These are phyloP conservation scores for Hyphopichia khmerensis DNA, from an alignment of 1,139 yeast species.

Conservation along the genomic window DNA sequence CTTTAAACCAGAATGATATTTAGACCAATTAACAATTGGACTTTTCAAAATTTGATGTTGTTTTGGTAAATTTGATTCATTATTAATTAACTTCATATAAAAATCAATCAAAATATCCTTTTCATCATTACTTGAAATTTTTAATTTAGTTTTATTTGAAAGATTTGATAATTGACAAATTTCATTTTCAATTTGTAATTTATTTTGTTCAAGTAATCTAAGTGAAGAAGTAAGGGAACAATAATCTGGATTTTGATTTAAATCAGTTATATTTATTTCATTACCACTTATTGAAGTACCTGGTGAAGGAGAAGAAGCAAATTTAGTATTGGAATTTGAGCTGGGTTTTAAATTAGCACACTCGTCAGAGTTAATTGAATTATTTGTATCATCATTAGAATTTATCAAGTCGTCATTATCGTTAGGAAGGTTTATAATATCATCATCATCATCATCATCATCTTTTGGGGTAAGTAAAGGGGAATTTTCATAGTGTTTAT, in stretches of 20 bases:
- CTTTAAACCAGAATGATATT: conserved; percentile 21
- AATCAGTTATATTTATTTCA: not conserved
- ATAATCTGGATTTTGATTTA: conserved; percentile 35
- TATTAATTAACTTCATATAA: conserved; percentile 27
- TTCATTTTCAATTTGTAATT: conserved; percentile 26
- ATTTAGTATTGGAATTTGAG: not conserved
- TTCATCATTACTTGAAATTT: not conserved
- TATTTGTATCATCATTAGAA: conserved; percentile 1
- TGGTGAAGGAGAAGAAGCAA: conserved; percentile 2
- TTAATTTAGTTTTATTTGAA: conserved; percentile 13
- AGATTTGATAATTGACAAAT: conserved; percentile 32
- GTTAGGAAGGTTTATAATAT: conserved; percentile 8
- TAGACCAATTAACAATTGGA: conserved; percentile 40
- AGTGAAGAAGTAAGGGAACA: conserved; percentile 36
- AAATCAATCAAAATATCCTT: conserved; percentile 25
- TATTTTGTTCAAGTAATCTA: conserved; percentile 26
- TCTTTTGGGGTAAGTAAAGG: conserved; percentile 47
- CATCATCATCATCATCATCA: conserved; percentile 35
- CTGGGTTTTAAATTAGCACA: too few relatives aligned
- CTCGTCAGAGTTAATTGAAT: conserved; percentile 2
- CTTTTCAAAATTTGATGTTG: conserved; percentile 34
- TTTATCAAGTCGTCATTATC: conserved; percentile 1
- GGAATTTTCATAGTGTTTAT: conserved; percentile 27
- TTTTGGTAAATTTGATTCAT: conserved; percentile 35
- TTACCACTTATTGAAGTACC: not conserved